Percentiles rank a stretch among this genome's conserved stretches.
Conservation (phyloP, 257 asterid species). For the Buddleja alternifolia region DNA sequence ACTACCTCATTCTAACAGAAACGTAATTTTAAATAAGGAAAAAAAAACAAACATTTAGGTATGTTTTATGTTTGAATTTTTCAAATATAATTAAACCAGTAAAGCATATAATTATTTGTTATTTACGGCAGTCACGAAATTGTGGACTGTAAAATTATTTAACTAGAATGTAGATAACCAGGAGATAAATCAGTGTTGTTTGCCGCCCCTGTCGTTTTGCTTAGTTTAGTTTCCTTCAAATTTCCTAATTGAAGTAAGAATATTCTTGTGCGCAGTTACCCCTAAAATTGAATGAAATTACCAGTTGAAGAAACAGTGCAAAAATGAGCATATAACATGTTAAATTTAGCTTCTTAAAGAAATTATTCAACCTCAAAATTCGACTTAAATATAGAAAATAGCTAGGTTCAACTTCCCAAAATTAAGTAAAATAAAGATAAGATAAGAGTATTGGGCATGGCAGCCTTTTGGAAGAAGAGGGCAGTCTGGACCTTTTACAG, state of each 20-base stretch:
- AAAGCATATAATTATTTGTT: too few species aligned
- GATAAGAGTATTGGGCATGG: constrained; percentile 23
- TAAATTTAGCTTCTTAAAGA: neutral
- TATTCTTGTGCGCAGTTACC: constrained; percentile 26
- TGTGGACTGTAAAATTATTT: too few species aligned
- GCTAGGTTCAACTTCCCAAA: neutral
- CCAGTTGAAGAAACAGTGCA: constrained; percentile 14
- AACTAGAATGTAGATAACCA: neutral
- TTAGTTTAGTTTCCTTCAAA: constrained; percentile 20
- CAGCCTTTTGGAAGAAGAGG: constrained; percentile 38
- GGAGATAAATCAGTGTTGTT: neutral
- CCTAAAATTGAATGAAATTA: constrained; percentile 22
- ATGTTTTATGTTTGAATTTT: too few species aligned
- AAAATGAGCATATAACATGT: constrained; percentile 6
- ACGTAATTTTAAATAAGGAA: too few species aligned
- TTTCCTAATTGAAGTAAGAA: constrained; percentile 14
- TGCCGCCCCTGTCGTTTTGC: constrained; percentile 11
- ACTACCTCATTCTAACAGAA: too few species aligned
- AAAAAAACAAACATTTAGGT: too few species aligned
- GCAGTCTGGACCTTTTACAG: constrained; percentile 38
- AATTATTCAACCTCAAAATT: too few species aligned
- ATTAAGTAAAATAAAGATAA: constrained; percentile 7
- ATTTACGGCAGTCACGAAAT: too few species aligned
- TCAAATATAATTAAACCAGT: too few species aligned
- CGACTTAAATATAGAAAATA: too few species aligned